Percentiles rank a stretch among this genome's conserved stretches.
These are phyloP conservation scores for Erysimum cheiri DNA, from an alignment of 441 rosid genomes.

Conservation along the genomic window DNA sequence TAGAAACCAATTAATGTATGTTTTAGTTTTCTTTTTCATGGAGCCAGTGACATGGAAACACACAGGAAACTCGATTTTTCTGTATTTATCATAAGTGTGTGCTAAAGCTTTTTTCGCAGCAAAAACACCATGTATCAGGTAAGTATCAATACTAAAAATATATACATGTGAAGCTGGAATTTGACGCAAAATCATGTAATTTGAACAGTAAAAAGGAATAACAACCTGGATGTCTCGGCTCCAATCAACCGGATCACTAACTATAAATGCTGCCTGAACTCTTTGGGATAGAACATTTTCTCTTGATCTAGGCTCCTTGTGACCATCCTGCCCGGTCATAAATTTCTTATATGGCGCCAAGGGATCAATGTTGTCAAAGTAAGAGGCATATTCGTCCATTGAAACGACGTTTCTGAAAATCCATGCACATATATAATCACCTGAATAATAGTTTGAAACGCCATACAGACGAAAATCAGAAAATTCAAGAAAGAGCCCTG, in stretches of 20 bases:
- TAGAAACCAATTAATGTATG: background rate
- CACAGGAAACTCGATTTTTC: background rate
- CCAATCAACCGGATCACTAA: constrained; percentile 95
- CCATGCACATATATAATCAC: constrained; percentile 16
- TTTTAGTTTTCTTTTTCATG: background rate
- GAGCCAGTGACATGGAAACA: background rate
- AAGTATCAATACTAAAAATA: background rate
- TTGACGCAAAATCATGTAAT: background rate
- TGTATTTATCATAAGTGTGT: background rate
- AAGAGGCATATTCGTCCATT: constrained; percentile 77
- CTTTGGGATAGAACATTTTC: constrained; percentile 48
- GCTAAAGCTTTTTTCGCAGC: background rate
- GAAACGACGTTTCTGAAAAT: constrained; percentile 79
- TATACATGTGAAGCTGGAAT: background rate
- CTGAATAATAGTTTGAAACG: constrained; percentile 1
- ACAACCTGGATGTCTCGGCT: constrained; percentile 89
- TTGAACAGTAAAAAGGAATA: background rate
- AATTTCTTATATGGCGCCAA: constrained; percentile 72
- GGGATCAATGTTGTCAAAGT: constrained; percentile 81
- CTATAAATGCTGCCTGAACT: constrained; percentile 84
- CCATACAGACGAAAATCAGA: constrained; percentile 5
- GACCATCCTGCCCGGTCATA: constrained; percentile 46
- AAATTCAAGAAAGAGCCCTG: constrained; percentile 14
- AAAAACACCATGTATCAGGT: background rate
- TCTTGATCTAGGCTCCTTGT: constrained; percentile 38